Conservation (phyloP, 2,329 filamentous ascomycete species). For the Epichloe scottii region DNA sequence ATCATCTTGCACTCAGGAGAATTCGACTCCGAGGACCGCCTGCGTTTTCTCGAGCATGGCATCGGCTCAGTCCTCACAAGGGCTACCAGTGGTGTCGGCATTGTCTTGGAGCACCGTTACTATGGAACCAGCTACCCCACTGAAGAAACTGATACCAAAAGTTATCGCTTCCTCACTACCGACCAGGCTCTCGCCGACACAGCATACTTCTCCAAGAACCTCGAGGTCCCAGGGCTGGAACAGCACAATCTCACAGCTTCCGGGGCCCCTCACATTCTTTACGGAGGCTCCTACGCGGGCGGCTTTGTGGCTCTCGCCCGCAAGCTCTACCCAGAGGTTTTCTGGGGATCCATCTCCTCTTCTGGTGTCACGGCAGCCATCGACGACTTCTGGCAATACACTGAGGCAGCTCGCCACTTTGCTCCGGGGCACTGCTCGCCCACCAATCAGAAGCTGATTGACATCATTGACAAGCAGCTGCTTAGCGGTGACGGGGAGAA, state of each 20-base stretch:
- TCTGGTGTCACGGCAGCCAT: conserved; percentile 71
- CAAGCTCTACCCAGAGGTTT: conserved; percentile 64
- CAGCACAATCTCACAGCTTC: conserved; percentile 52
- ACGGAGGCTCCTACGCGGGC: conserved; percentile 76
- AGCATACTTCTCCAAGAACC: conserved; percentile 65
- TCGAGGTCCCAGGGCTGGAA: conserved; percentile 59
- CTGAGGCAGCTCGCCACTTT: conserved; percentile 36
- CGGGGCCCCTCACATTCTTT: conserved; percentile 60
- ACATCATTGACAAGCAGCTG: conserved; percentile 28
- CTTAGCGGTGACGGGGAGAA: conserved; percentile 26
- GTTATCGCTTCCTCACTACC: conserved; percentile 68
- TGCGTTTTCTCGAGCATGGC: conserved; percentile 66
- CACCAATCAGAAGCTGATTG: conserved; percentile 44
- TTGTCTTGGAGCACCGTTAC: conserved; percentile 79
- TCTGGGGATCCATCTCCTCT: conserved; percentile 67
- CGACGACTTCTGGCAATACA: conserved; percentile 60
- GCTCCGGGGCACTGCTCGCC: conserved; percentile 48
- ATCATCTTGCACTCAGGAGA: conserved; percentile 68
- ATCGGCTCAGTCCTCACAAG: conserved; percentile 58
- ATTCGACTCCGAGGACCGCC: conserved; percentile 45
- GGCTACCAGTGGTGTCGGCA: conserved; percentile 61
- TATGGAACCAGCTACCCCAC: conserved; percentile 68
- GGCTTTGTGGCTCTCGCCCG: conserved; percentile 67
- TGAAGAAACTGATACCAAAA: conserved; percentile 51
- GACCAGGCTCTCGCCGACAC: conserved; percentile 74